Base-by-base conservation (phyloP, 768 basidiomycete species). In the Psilocybe azurescens region DNA sequence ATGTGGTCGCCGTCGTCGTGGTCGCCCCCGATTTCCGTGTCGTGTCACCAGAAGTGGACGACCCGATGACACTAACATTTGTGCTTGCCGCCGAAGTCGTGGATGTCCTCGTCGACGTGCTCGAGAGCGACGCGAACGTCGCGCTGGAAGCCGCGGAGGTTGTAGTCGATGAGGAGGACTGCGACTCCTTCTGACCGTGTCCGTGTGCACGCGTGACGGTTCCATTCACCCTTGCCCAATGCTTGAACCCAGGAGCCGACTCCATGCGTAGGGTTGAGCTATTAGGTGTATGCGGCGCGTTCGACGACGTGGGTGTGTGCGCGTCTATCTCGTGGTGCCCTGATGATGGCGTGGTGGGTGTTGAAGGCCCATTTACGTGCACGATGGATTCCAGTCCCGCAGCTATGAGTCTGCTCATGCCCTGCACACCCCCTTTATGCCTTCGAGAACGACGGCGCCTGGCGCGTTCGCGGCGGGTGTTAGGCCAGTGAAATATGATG, bases 351-450 rank as follows among this genome's bases (percentile, higher is more conserved):
- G 46, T 46, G 16, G 64, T n/a, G 41, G 54, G 36, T 38, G 39
- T 48, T 8, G 56, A 3, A 9, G 61, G 55, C 3, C 60, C 24
- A 28, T 59, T 66, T 10, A 66, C 59, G 18, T 64, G 63, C 16
- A 67, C 65, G 20, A 70, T 66, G 14, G 63, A 66, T 38, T 62
- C 71, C 7, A 81, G 66, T 4, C 78, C 85, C 0, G 84, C 82
- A 4, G 84, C 80, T 32, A 92, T 74, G 51, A 90, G 75, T 38
- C 88, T 78, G 59, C 83, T 75, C 41, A 87, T 77, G 32, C 80
- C 86, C 60, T 86, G 84, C 3, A 90, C 86, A 13, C 89, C 84
- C 65, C 86, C 89, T 65, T 85, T 66, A 91, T 80, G 5, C 86
- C 87, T 65, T 86, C 87, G 0, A 90, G 68, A 24, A 85, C 72